Conservation (phyloP, 768 basidiomycete genomes). For the Tulasnella sp. region DNA sequence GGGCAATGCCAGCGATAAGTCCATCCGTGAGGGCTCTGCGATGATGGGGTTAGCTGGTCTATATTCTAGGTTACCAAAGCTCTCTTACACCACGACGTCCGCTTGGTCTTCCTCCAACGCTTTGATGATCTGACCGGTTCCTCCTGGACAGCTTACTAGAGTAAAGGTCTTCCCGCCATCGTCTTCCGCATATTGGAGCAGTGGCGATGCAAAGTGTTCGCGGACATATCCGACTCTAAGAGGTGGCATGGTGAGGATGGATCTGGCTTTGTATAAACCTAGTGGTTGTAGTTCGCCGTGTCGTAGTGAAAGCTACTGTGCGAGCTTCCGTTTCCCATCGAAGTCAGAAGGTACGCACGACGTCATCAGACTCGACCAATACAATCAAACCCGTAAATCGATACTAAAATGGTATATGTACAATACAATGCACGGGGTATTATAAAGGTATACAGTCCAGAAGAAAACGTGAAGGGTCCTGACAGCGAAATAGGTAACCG, state of each 20-base stretch:
- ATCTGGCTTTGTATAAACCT: background rate
- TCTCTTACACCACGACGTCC: slow-evolving; percentile 68
- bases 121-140: slow-evolving; percentile 79
- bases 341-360: background rate
- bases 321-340: background rate
- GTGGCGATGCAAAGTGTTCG: slow-evolving; percentile 88
- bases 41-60: background rate
- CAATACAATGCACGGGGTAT: background rate
- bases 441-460: slow-evolving; percentile 3
- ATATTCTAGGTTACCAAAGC: slow-evolving; percentile 33
- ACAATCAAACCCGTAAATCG: background rate
- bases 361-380: background rate
- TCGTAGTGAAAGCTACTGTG: background rate
- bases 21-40: slow-evolving; percentile 82
- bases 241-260: background rate
- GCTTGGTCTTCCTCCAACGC: slow-evolving; percentile 71
- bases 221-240: slow-evolving; percentile 46
- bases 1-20: slow-evolving; percentile 87
- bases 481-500: background rate
- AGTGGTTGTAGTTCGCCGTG: background rate
- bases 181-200: slow-evolving; percentile 69
- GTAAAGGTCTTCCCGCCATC: slow-evolving; percentile 72
- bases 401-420: slow-evolving; percentile 9
- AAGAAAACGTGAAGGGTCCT: background rate
- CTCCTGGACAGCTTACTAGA: slow-evolving; percentile 87